Evolutionary conservation across 208 protist genomes (phyloP).

Genomic region (Angomonas deanei): DNA sequence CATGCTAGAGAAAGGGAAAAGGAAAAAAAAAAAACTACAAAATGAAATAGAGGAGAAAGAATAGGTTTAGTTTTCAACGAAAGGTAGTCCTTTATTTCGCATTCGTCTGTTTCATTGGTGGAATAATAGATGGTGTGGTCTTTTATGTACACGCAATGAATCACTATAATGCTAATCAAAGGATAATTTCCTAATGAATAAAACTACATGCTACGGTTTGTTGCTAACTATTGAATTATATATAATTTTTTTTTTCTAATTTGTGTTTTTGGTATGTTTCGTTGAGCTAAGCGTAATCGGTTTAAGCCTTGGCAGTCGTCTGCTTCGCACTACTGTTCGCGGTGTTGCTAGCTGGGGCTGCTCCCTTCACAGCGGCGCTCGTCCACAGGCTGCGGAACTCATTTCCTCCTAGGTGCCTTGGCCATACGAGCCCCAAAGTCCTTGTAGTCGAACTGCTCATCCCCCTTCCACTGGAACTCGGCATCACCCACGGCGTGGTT

Average conservation of each 20-base stretch:
- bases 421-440: slow-evolving; percentile 55
- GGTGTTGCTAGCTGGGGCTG: neutral
- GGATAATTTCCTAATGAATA: neutral
- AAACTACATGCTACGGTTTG: neutral
- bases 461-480: slow-evolving; percentile 81
- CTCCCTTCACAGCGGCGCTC: neutral
- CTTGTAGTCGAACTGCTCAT: slow-evolving; percentile 68
- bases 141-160: neutral
- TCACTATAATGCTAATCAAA: neutral
- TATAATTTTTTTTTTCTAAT: neutral
- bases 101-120: neutral
- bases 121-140: slow-evolving; percentile 3
- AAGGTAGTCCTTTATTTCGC: neutral
- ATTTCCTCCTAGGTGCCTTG: slow-evolving; percentile 20
- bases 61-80: neutral
- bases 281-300: neutral
- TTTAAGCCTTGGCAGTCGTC: neutral
- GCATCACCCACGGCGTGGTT: slow-evolving; percentile 69
- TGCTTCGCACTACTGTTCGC: slow-evolving; percentile 11
- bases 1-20: neutral
- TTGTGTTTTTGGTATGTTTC: neutral
- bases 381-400: neutral
- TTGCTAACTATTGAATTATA: neutral
- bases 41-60: neutral
- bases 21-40: slow-evolving; percentile 14